Conservation (phyloP, 2,329 filamentous ascomycete species). For the Alternaria arbusti region DNA sequence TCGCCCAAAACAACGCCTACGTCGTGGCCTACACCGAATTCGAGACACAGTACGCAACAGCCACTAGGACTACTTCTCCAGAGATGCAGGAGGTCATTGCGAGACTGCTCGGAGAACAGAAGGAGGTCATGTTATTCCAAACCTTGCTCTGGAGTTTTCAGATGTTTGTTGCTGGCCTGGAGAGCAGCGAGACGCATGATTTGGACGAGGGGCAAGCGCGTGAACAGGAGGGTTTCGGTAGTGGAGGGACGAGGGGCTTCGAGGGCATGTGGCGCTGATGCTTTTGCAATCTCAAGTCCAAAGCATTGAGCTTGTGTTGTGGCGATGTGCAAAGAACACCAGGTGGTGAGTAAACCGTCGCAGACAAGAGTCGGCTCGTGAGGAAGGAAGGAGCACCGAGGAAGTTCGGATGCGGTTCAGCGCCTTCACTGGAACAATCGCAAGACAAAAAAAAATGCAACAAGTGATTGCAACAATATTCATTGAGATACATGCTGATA, state of each 20-base stretch:
- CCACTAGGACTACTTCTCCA: no score
- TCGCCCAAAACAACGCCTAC: background rate
- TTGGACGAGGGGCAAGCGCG: background rate
- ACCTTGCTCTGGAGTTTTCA: background rate
- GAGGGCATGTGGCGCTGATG: background rate
- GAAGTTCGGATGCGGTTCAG: background rate
- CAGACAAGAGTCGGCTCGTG: background rate
- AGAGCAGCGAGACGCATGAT: background rate
- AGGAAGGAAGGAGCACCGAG: background rate
- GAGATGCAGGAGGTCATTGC: background rate
- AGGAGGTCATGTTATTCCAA: background rate
- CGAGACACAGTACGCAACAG: background rate
- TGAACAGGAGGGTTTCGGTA: background rate
- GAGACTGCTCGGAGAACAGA: background rate
- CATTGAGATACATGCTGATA: background rate
- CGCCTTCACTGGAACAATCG: background rate
- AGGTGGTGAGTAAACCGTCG: background rate
- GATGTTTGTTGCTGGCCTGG: background rate
- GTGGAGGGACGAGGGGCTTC: background rate
- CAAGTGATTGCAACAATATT: background rate
- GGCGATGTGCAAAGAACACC: fast-evolving
- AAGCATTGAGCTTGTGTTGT: background rate
- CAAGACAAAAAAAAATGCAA: background rate
- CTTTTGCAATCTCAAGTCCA: fast-evolving
- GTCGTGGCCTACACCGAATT: background rate